phyloP scores from a whole-genome alignment of 2,329 filamentous ascomycete species.

The Pseudogymnoascus sp. region DNA sequence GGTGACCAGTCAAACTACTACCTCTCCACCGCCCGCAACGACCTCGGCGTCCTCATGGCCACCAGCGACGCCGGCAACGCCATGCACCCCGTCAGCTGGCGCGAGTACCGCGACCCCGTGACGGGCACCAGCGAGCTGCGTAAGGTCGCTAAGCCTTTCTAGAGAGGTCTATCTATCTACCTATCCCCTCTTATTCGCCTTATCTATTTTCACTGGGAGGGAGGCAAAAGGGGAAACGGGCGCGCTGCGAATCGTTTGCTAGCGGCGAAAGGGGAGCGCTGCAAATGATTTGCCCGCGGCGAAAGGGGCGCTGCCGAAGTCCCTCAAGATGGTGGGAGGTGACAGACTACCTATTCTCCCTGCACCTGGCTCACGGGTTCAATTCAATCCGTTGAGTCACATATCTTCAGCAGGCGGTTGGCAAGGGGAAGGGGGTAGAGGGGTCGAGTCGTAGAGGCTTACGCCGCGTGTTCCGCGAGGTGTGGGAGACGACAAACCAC shows the following conservation, averaged over 20 bases:
- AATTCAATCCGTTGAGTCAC: background rate
- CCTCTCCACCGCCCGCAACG: slow-evolving; percentile 83
- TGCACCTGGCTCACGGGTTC: background rate
- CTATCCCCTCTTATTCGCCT: background rate
- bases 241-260: background rate
- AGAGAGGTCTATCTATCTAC: slow-evolving; percentile 30
- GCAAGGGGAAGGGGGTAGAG: background rate
- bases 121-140: slow-evolving; percentile 70
- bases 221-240: background rate
- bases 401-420: background rate
- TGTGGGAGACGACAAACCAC: background rate
- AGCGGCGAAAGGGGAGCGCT: background rate
- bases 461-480: background rate
- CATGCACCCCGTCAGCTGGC: slow-evolving; percentile 94
- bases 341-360: background rate
- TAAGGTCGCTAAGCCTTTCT: slow-evolving; percentile 92
- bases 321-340: background rate
- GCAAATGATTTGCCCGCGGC: background rate
- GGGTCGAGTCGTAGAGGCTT: background rate
- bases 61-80: slow-evolving; percentile 79
- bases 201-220: background rate
- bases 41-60: slow-evolving; percentile 89
- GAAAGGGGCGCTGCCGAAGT: background rate
- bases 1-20: slow-evolving; percentile 96
- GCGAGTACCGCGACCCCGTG: slow-evolving; percentile 79